These are phyloP conservation scores for Lithohypha guttulata DNA, from an alignment of 2,329 filamentous ascomycete genomes.

Conservation along the genomic window DNA sequence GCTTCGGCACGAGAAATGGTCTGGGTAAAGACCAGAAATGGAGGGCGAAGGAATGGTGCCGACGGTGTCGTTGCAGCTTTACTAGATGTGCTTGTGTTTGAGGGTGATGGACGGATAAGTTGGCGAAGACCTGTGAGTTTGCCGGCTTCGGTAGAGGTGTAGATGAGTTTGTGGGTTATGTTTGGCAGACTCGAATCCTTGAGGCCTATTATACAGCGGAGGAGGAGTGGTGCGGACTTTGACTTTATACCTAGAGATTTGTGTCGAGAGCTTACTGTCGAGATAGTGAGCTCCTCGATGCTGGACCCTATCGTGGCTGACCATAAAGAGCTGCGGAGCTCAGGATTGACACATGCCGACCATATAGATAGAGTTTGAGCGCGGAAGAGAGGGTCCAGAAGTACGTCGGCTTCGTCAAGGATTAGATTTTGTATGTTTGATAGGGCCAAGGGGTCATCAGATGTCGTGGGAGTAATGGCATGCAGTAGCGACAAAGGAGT, in stretches of 20 bases:
- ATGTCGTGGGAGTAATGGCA: slow-evolving; percentile 40
- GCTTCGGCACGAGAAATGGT: slow-evolving; percentile 85
- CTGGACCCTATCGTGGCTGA: slow-evolving; percentile 95
- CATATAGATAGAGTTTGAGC: slow-evolving; percentile 80
- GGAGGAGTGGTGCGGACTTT: slow-evolving; percentile 41
- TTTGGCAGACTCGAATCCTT: slow-evolving; percentile 95
- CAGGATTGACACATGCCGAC: slow-evolving; percentile 60
- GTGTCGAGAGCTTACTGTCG: slow-evolving; percentile 51
- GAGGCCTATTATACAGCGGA: slow-evolving; percentile 86
- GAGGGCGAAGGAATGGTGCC: slow-evolving; percentile 56
- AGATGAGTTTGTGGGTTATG: slow-evolving; percentile 76
- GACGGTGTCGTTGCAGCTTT: slow-evolving; percentile 42
- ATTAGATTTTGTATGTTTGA: slow-evolving; percentile 63
- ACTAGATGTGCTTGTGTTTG: slow-evolving; percentile 31
- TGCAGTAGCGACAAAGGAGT: slow-evolving; percentile 72
- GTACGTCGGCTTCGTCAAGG: slow-evolving; percentile 88
- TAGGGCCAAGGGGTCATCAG: slow-evolving; percentile 40
- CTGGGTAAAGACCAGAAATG: slow-evolving; percentile 92
- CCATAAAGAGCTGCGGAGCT: slow-evolving; percentile 74
- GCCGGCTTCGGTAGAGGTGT: slow-evolving; percentile 84
- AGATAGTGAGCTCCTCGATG: slow-evolving; percentile 66
- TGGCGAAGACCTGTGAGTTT: slow-evolving; percentile 88
- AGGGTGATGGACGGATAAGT: slow-evolving; percentile 58
- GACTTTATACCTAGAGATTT: slow-evolving; percentile 27
- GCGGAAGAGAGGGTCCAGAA: slow-evolving; percentile 81